These are phyloP conservation scores for Cercis canadensis DNA, from an alignment of 306 rosid species.

Conservation along the genomic window DNA sequence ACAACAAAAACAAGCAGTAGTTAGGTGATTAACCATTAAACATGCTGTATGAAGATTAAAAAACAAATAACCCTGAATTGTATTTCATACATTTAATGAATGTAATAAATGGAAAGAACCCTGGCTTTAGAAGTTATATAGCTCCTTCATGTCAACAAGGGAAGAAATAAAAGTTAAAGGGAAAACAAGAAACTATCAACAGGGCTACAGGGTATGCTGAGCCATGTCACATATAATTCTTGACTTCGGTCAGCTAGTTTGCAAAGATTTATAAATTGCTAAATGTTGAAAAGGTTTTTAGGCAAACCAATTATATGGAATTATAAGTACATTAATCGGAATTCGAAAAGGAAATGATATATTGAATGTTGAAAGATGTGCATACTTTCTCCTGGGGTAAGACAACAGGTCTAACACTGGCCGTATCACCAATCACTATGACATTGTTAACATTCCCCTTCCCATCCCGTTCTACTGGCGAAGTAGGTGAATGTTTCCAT, in stretches of 20 bases:
- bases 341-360: conserved; percentile 5
- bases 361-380: conserved; percentile 15
- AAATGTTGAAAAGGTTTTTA: background rate
- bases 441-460: conserved; percentile 86
- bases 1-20: conserved; percentile 34
- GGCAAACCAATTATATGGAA: conserved; percentile 10
- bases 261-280: conserved; percentile 15
- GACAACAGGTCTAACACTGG: conserved; percentile 72
- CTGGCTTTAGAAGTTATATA: background rate
- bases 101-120: conserved; percentile 7
- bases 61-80: background rate
- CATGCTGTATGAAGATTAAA: background rate
- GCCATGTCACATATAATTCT: conserved; percentile 5
- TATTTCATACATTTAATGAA: background rate
- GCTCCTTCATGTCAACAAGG: conserved; percentile 3
- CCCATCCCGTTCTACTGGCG: conserved; percentile 86
- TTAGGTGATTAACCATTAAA: conserved; percentile 13
- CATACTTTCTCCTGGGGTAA: conserved; percentile 80
- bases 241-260: conserved; percentile 5
- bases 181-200: conserved; percentile 13
- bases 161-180: conserved; percentile 4
- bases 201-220: background rate
- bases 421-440: conserved; percentile 86
- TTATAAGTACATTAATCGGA: conserved; percentile 14
- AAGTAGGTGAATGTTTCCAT: conserved; percentile 86